Conservation (phyloP, 2,329 filamentous ascomycete genomes). For the Didymella pinodella region DNA sequence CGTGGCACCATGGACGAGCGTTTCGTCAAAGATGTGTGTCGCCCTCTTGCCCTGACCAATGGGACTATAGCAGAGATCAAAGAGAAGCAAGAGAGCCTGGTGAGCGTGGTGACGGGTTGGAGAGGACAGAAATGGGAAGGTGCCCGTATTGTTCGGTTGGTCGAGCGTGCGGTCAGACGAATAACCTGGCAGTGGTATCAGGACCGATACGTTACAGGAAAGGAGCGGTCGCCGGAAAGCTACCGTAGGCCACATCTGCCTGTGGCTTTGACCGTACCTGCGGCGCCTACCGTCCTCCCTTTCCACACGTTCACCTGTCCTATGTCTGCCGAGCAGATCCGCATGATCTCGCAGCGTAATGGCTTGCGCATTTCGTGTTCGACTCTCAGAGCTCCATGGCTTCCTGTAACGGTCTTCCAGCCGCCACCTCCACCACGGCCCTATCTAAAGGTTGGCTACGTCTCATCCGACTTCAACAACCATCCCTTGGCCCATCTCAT, state of each 20-base stretch:
- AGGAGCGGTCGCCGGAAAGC: constrained; percentile 62
- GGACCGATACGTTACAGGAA: constrained; percentile 73
- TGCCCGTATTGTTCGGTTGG: constrained; percentile 78
- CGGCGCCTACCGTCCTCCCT: constrained; percentile 90
- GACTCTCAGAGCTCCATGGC: constrained; percentile 85
- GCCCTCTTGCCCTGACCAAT: constrained; percentile 56
- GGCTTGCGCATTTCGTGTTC: constrained; percentile 91
- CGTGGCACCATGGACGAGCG: constrained; percentile 66
- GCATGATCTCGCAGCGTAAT: constrained; percentile 93
- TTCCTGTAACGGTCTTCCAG: constrained; percentile 80
- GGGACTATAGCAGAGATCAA: constrained; percentile 39
- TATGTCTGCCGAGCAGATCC: constrained; percentile 87
- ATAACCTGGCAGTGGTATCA: constrained; percentile 88
- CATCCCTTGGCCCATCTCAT: constrained; percentile 96
- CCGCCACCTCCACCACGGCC: constrained; percentile 84
- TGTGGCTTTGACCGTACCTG: constrained; percentile 74
- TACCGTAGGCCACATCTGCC: constrained; percentile 81
- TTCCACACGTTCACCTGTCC: constrained; percentile 99
- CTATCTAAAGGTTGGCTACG: constrained; percentile 89
- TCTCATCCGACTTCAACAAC: constrained; percentile 99
- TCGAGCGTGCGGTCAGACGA: constrained; percentile 82
- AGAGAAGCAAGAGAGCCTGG: constrained; percentile 51
- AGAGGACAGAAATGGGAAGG: constrained; percentile 84
- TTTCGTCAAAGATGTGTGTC: constrained; percentile 53
- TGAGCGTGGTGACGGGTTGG: constrained; percentile 61